These are phyloP conservation scores for Pseudonitzschia multistriata DNA, from an alignment of 108 stramenopile species.

Conservation along the genomic window DNA sequence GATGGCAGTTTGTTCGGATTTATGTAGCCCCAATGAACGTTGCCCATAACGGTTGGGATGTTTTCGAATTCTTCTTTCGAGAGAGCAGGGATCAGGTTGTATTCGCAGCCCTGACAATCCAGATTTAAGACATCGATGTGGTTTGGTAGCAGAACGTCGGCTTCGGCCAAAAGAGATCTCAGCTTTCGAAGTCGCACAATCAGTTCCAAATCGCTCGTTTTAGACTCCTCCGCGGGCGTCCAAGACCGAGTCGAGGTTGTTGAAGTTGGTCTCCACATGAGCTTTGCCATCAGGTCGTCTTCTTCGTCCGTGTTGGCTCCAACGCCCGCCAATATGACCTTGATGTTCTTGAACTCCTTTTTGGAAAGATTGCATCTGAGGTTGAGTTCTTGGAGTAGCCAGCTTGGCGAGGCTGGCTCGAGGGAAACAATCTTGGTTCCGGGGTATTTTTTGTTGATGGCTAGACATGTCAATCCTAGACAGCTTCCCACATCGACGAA, in stretches of 20 bases:
- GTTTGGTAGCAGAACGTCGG: conserved; percentile 39
- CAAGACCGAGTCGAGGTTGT: conserved; percentile 68
- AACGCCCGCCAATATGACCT: conserved; percentile 55
- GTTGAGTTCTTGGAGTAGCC: conserved; percentile 78
- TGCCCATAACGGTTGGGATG: conserved; percentile 62
- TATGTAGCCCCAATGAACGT: conserved; percentile 81
- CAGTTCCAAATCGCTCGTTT: conserved; percentile 55
- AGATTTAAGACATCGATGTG: conserved; percentile 73
- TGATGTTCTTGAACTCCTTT: conserved; percentile 46
- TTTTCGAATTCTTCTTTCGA: conserved; percentile 62
- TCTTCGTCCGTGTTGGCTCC: conserved; percentile 65
- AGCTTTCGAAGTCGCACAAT: conserved; percentile 59
- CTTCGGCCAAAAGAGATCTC: conserved; percentile 65
- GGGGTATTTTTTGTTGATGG: conserved; percentile 56
- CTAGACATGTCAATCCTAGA: conserved; percentile 66
- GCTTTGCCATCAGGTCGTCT: conserved; percentile 67
- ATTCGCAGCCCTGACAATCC: conserved; percentile 81
- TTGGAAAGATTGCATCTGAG: conserved; percentile 63
- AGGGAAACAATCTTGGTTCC: conserved; percentile 67
- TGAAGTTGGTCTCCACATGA: conserved; percentile 67
- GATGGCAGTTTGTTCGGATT: conserved; percentile 60
- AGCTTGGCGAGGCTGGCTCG: conserved; percentile 75
- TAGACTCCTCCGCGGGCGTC: conserved; percentile 52
- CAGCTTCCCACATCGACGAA: conserved; percentile 80
- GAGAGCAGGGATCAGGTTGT: conserved; percentile 72